Percentiles rank a stretch among this genome's conserved stretches.
phyloP scores from a whole-genome alignment of 2,329 filamentous ascomycete genomes.

The Xenosphaeropsis pyriputrescens region DNA sequence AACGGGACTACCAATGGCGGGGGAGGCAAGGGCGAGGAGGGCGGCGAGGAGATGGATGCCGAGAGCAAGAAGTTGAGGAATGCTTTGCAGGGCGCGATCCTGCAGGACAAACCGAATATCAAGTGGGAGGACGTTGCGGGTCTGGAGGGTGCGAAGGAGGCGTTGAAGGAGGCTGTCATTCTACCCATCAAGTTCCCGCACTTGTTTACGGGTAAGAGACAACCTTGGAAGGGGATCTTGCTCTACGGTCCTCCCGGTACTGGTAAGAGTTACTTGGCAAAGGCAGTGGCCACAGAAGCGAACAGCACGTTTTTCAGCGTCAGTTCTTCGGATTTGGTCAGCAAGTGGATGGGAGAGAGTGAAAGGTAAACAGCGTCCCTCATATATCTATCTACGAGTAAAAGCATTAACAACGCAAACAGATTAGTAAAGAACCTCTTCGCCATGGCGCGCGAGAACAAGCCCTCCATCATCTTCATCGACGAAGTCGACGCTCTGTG shows the following conservation, averaged over 20 bases:
- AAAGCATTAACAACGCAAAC: background rate
- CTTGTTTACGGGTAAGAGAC: constrained; percentile 86
- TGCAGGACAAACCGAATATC: constrained; percentile 91
- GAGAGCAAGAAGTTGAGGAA: constrained; percentile 92
- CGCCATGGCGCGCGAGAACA: constrained; percentile 95
- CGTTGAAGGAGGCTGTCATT: constrained; percentile 93
- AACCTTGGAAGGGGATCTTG: constrained; percentile 97
- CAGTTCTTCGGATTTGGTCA: constrained; percentile 90
- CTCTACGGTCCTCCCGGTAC: constrained; percentile 93
- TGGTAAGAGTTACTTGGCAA: constrained; percentile 94
- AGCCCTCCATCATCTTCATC: constrained; percentile 96
- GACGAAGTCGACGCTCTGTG: constrained; percentile 96
- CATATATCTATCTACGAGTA: too few species aligned
- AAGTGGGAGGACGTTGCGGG: constrained; percentile 98
- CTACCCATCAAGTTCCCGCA: constrained; percentile 97
- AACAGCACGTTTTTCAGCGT: constrained; percentile 99
- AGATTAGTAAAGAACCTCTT: constrained; percentile 86
- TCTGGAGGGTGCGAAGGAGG: constrained; percentile 86
- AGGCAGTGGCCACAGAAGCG: constrained; percentile 93
- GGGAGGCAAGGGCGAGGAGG: constrained; percentile 39
- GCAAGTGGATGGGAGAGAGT: constrained; percentile 99
- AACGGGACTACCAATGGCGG: constrained; percentile 48
- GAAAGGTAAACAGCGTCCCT: constrained; percentile 53
- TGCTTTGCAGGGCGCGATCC: constrained; percentile 79
- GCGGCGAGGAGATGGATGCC: constrained; percentile 56